phyloP scores from a whole-genome alignment of 148 eudicot species.

The Agrostemma githago region DNA sequence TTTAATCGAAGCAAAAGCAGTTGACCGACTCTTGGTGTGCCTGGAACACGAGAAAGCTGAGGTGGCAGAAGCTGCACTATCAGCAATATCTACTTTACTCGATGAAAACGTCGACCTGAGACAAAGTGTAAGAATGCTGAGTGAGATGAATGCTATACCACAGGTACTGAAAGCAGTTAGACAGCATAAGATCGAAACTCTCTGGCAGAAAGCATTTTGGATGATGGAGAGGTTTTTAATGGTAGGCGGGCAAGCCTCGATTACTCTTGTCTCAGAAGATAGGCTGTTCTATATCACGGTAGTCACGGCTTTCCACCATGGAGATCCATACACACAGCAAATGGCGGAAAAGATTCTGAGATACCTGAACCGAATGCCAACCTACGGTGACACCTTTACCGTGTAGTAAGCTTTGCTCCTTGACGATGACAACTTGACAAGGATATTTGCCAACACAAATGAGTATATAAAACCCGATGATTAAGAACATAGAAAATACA shows the following conservation, averaged over 20 bases:
- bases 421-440: background rate
- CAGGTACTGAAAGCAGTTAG: conserved; percentile 53
- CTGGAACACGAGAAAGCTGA: conserved; percentile 73
- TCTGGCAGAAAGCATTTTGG: conserved; percentile 74
- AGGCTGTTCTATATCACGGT: conserved; percentile 43
- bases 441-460: background rate
- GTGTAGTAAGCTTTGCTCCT: conserved; percentile 22
- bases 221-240: conserved; percentile 57
- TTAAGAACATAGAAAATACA: background rate
- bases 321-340: conserved; percentile 60
- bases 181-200: conserved; percentile 53
- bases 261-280: conserved; percentile 50
- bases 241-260: conserved; percentile 45
- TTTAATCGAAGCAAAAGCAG: conserved; percentile 66
- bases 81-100: conserved; percentile 73
- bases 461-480: background rate
- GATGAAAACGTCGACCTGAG: conserved; percentile 65
- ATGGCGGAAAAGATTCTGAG: conserved; percentile 75
- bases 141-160: conserved; percentile 37
- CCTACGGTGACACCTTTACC: conserved; percentile 38
- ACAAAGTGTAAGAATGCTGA: conserved; percentile 50
- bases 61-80: conserved; percentile 82
- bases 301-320: conserved; percentile 67
- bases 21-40: conserved; percentile 63
- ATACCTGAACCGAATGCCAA: conserved; percentile 59